Evolutionary conservation across 352 stramenopile genomes (phyloP), one percentile per base, ranked within the genome.

Genomic region (Pythium aquatile): DNA sequence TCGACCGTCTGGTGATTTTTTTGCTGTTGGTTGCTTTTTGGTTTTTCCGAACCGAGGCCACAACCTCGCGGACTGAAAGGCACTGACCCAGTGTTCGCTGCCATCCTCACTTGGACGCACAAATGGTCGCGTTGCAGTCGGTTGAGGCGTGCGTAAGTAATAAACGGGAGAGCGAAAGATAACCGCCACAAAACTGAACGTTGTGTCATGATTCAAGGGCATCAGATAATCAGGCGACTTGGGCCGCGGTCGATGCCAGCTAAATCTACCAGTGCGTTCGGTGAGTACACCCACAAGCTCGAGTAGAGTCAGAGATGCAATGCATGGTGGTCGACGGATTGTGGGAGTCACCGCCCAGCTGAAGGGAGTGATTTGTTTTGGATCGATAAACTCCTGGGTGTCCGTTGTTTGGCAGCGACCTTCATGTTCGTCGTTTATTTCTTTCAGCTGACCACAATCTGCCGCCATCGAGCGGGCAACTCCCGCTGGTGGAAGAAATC

Each of bases 81-180:
- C 42, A 26, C 32, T 44, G 63, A 70, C 63, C 54, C 62, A 58
- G 29, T 47, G 24, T 51, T 26, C 47, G 47, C 39, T 61, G 42
- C 57, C 63, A 70, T 70, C 63, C 51, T 56, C 52, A 54, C 57
- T 70, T 62, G 63, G 63, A 70, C 63, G 61, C 44, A 57, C 61
- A 61, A 68, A 55, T 56, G 54, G 55, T 59, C 62, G 62, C 63
- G 57, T 60, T 63, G 20, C 61, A 44, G 53, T 66, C 44, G 53
- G 61, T 60, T 67, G 46, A 39, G 53, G 47, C 26, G 51, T 55
- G 54, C 61, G 61, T 11, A 62, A 68, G 61, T 68, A 68, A 68
- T 68, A 44, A 58, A 68, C 42, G 32, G 37, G n/a, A 49, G 39
- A 9, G 5, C 16, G 28, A 58, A 62, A 42, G 37, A 55, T 61